A percentile compares a stretch with the other conserved stretches of the same genome.
Conservation (phyloP, 768 basidiomycete genomes). For the Sarcomyxa edulis region DNA sequence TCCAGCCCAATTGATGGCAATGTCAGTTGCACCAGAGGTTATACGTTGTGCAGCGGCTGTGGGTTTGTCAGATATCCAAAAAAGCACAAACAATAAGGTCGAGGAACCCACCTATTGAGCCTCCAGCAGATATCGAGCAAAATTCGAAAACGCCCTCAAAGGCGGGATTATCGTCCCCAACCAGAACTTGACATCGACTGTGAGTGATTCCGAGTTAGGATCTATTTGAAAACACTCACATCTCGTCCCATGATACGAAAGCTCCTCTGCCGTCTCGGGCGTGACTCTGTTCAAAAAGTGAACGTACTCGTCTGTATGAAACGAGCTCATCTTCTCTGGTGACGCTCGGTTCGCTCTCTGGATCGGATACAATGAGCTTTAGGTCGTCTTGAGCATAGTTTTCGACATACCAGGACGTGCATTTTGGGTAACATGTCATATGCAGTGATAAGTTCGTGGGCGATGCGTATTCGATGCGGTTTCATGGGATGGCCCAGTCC, state of each 20-base stretch:
- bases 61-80: too few relatives aligned
- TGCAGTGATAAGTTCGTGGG: constrained; percentile 85
- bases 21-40: constrained; percentile 85
- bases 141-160: constrained; percentile 99
- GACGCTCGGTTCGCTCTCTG: constrained; percentile 70
- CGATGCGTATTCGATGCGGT: constrained; percentile 90
- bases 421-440: constrained; percentile 95
- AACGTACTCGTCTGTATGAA: constrained; percentile 98
- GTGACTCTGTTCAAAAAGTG: constrained; percentile 86
- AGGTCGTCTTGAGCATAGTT: not conserved
- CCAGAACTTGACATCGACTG: constrained; percentile 29
- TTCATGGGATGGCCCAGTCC: constrained; percentile 94
- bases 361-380: not conserved
- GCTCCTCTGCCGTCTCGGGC: constrained; percentile 84
- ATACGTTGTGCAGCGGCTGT: constrained; percentile 7
- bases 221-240: constrained; percentile 61
- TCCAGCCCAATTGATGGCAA: constrained; percentile 99
- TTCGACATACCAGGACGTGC: constrained; percentile 73
- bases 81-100: too few relatives aligned
- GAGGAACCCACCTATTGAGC: constrained; percentile 84
- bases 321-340: constrained; percentile 79
- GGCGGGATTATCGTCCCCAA: constrained; percentile 98
- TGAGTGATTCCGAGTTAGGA: too few relatives aligned
- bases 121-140: constrained; percentile 99
- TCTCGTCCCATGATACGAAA: constrained; percentile 79